Evolutionary conservation across 176 grass and related monocot species (phyloP), one percentile per base, ranked within the genome.

Genomic region (Phyllostachys edulis): DNA sequence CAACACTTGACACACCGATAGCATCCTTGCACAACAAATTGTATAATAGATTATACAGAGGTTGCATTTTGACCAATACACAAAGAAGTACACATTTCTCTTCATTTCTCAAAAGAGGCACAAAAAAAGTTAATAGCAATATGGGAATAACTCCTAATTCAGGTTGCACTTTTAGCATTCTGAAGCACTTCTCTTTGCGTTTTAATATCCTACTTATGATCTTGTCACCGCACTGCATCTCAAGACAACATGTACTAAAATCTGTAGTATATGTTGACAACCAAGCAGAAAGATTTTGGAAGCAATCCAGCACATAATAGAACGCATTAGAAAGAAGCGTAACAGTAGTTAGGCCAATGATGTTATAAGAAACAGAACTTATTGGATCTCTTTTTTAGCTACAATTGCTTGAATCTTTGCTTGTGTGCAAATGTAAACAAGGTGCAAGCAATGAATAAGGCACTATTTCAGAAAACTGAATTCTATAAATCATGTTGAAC

Each of bases 1-100:
- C 89, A 83, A 99, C 93, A 64, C 96, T 96, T 6, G 93, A 83
- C 36, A 96, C 56, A 21, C 93, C 96, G 60, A 96, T 89, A 76
- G 86, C 32, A 59, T 99, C 88, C 78, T 93, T 99, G 77, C 29
- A 82, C 26, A 67, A 73, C 13, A 26, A 54, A 57, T 11, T 75
- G 45, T 60, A 44, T 16, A 26, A 70, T 51, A 69, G 7, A 44
- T 85, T 17, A 83, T 39, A 60, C 10, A 40, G 17, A 77, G 56
- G 27, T 27, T 34, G 44, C 32, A 50, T 70, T 78, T 69, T 20
- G 39, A 85, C 29, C 7, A 78, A 16, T 18, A 69, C 13, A 68
- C 18, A 69, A 37, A 45, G 39, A 59, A 46, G 5, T 32, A 68
- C 24, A 44, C 7, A 51, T 76, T 52, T 42, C 27, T 39, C 42